These are phyloP conservation scores for Ophiorrhiza pumila DNA, from an alignment of 257 asterid genomes.

Conservation along the genomic window DNA sequence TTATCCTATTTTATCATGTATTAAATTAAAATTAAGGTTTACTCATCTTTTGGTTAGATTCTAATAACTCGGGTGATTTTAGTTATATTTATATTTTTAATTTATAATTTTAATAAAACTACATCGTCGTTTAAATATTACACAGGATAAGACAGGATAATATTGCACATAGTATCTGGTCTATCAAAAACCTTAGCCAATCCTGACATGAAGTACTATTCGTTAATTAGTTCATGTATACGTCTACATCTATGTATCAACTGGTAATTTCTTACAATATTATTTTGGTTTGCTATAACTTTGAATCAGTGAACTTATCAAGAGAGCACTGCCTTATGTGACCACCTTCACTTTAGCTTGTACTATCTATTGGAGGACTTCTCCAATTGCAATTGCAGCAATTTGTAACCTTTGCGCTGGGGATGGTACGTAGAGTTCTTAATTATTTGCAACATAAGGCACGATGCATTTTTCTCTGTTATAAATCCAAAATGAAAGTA, in stretches of 20 bases:
- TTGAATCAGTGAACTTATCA: conserved; percentile 79
- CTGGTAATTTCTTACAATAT: conserved; percentile 22
- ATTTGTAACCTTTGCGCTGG: conserved; percentile 93
- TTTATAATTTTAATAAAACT: too few relatives aligned
- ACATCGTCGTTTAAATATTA: too few relatives aligned
- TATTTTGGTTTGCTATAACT: conserved; percentile 12
- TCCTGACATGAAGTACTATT: not conserved
- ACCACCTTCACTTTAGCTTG: conserved; percentile 67
- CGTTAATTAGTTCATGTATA: too few relatives aligned
- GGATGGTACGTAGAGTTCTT: conserved; percentile 71
- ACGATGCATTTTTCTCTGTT: not conserved
- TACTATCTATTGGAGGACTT: conserved; percentile 82
- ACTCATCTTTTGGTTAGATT: too few relatives aligned
- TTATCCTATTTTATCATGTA: too few relatives aligned
- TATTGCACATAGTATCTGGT: too few relatives aligned
- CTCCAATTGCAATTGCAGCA: conserved; percentile 83
- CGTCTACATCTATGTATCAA: too few relatives aligned
- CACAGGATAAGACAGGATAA: too few relatives aligned
- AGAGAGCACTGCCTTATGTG: conserved; percentile 89
- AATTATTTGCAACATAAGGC: not conserved
- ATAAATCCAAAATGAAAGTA: not conserved
- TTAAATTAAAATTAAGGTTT: too few relatives aligned
- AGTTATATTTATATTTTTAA: too few relatives aligned
- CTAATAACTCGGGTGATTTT: too few relatives aligned
- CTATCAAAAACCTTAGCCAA: too few relatives aligned